Evolutionary conservation across 208 protist species (phyloP), one percentile per base, ranked within the genome.

Genomic region (Herpetomonas samuelpessoai): DNA sequence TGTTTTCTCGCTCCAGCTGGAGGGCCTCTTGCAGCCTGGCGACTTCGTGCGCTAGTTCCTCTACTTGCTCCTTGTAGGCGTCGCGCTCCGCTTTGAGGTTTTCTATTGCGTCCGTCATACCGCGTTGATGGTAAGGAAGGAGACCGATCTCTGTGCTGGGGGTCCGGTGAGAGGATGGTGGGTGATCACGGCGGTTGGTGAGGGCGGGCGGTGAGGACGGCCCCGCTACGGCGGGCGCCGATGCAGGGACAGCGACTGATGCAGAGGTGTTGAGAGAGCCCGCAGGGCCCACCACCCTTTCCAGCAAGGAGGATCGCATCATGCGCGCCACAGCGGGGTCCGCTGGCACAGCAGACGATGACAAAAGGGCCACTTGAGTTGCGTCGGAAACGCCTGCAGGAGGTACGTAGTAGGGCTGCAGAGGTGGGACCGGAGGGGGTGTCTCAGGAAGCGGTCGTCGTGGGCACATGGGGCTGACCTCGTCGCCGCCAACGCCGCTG

Each of bases 71-170:
- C 14, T 41, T 38, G 55, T 71, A 77, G 48, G 38, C 22, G 28
- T 82, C 70, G 1, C 71, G 71, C 35, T 82, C 71, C 18, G 39
- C 56, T 51, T 47, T 60, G 27, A 75, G 46, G 12, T 53, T 51
- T 45, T 47, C 54, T 19, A 76, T 7, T 53, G 57, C 28, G n/a
- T n/a, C n/a, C n/a, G n/a, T n/a, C n/a, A n/a, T n/a, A n/a, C n/a
- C n/a, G n/a, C n/a, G n/a, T n/a, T n/a, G n/a, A n/a, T n/a, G n/a
- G n/a, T n/a, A n/a, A n/a, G n/a, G n/a, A n/a, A n/a, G n/a, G n/a
- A n/a, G n/a, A n/a, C n/a, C n/a, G n/a, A n/a, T n/a, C n/a, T n/a
- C n/a, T n/a, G n/a, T n/a, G n/a, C n/a, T n/a, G n/a, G n/a, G n/a
- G n/a, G n/a, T n/a, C n/a, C n/a, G n/a, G n/a, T n/a, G n/a, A n/a